A percentile compares a stretch with the other conserved stretches of the same genome.
Conservation (phyloP, 495 filamentous ascomycete genomes). For the Neurospora sublineolata region DNA sequence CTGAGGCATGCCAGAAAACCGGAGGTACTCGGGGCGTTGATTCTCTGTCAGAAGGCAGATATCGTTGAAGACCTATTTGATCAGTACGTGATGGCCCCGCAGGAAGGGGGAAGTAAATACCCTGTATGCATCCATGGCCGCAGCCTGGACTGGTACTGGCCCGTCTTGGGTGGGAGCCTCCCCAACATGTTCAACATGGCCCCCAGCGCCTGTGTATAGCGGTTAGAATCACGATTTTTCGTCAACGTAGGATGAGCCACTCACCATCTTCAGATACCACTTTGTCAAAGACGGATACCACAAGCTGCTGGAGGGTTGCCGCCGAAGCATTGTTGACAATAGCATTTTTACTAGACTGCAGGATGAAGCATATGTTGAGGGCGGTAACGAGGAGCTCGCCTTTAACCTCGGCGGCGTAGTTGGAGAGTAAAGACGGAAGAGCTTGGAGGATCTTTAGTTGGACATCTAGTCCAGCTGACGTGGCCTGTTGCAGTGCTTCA, state of each 20-base stretch:
- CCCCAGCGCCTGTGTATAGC: slow-evolving; percentile 23
- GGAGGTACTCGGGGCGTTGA: slow-evolving; percentile 67
- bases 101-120: slow-evolving; percentile 23
- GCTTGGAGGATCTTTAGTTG: slow-evolving; percentile 94
- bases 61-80: slow-evolving; percentile 63
- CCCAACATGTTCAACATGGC: slow-evolving; percentile 40
- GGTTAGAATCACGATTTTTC: slow-evolving; percentile 5
- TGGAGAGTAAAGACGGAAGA: slow-evolving; percentile 80
- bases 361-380: slow-evolving; percentile 78
- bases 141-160: slow-evolving; percentile 51
- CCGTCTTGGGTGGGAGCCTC: slow-evolving; percentile 56
- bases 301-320: slow-evolving; percentile 86
- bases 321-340: slow-evolving; percentile 92
- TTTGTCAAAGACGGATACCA: slow-evolving; percentile 86
- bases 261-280: slow-evolving; percentile 70
- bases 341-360: slow-evolving; percentile 81
- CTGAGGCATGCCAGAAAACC: slow-evolving; percentile 61
- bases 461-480: slow-evolving; percentile 65
- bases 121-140: slow-evolving; percentile 77
- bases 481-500: slow-evolving; percentile 74
- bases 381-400: slow-evolving; percentile 70
- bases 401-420: slow-evolving; percentile 71
- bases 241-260: slow-evolving; percentile 5
- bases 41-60: slow-evolving; percentile 80
- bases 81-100: slow-evolving; percentile 11